phyloP scores from a whole-genome alignment of 2,329 filamentous ascomycete species.

The Alternaria brassicicola region DNA sequence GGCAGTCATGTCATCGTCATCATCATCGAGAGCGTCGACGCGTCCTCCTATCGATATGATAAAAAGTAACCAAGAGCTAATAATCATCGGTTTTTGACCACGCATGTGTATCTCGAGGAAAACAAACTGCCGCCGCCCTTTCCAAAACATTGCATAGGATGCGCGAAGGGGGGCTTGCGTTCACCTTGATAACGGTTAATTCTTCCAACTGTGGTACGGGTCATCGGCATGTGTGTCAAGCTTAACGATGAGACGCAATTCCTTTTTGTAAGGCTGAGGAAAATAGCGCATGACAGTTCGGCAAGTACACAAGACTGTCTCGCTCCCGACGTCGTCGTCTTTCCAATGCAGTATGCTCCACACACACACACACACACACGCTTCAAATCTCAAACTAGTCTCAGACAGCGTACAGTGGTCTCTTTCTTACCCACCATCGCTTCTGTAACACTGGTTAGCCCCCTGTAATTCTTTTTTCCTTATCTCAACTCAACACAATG shows the following conservation, averaged over 20 bases:
- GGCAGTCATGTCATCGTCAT: neutral
- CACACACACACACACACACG: neutral
- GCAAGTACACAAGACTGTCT: neutral
- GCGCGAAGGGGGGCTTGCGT: neutral
- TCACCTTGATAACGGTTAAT: neutral
- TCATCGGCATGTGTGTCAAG: neutral
- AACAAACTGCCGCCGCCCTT: neutral
- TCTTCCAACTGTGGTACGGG: neutral
- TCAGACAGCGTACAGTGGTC: neutral
- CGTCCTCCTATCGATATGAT: neutral
- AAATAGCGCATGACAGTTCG: neutral
- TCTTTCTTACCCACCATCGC: neutral
- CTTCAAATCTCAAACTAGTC: neutral
- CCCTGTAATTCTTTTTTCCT: neutral
- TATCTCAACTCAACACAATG: conserved; percentile 17
- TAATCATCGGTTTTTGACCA: neutral
- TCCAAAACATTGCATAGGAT: neutral
- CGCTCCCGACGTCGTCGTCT: neutral
- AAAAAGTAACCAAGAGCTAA: neutral
- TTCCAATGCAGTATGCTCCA: neutral
- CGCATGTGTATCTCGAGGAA: neutral
- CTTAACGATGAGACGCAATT: neutral
- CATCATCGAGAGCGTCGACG: neutral
- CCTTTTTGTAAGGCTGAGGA: neutral
- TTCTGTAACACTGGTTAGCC: neutral